phyloP scores from a whole-genome alignment of 202 grass and related monocot genomes.

The Panicum hallii region DNA sequence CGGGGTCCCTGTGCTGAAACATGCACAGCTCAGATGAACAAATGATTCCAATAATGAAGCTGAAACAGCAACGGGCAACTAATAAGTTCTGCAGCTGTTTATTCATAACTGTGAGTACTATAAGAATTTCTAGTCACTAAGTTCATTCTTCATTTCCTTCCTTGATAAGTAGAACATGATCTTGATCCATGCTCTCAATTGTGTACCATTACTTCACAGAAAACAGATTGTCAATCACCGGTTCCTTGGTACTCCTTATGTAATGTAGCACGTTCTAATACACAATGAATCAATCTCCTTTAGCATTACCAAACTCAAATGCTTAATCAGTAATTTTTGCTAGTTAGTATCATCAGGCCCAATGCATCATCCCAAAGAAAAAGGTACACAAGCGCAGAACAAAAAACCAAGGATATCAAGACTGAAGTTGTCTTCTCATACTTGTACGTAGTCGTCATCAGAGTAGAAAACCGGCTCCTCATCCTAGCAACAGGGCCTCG shows the following conservation, averaged over 20 bases:
- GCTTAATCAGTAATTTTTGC: neutral
- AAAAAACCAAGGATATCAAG: neutral
- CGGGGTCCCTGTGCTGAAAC: slow-evolving; percentile 56
- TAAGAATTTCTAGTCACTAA: neutral
- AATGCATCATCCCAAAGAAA: neutral
- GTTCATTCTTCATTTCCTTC: neutral
- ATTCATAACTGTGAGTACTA: neutral
- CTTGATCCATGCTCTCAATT: neutral
- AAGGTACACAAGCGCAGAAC: neutral
- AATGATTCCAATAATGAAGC: neutral
- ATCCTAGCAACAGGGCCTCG: slow-evolving; percentile 3
- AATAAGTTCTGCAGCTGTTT: neutral
- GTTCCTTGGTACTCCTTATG: neutral
- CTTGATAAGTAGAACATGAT: neutral
- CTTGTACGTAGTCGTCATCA: slow-evolving; percentile 43
- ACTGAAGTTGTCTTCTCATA: slow-evolving; percentile 9
- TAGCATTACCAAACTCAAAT: neutral
- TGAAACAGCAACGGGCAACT: neutral
- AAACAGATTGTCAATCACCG: neutral
- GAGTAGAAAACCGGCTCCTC: slow-evolving; percentile 1
- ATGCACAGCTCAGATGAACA: slow-evolving; percentile 29
- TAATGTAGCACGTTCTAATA: neutral
- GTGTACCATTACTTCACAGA: neutral
- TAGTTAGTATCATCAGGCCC: neutral
- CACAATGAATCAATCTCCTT: neutral